Conservation (phyloP, 768 basidiomycete genomes). For the Chiua virens region DNA sequence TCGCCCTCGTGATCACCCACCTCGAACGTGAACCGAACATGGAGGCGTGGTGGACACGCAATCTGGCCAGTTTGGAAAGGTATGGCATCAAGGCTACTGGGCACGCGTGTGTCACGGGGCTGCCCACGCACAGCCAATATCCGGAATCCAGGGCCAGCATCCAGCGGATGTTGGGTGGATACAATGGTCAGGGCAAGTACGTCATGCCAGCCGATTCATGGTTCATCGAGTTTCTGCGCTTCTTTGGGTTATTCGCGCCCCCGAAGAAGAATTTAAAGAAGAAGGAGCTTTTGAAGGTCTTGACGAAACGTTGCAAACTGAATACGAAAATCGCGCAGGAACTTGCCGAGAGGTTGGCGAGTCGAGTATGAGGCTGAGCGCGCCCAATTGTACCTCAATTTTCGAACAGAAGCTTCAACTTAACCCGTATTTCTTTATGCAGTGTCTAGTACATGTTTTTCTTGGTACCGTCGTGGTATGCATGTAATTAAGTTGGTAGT, state of each 20-base stretch:
- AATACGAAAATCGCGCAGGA: constrained; percentile 15
- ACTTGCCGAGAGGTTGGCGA: constrained; percentile 12
- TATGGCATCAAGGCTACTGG: constrained; percentile 22
- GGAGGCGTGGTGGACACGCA: constrained; percentile 35
- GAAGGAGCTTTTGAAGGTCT: constrained; percentile 13
- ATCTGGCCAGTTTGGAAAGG: constrained; percentile 17
- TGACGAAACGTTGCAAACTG: constrained; percentile 28
- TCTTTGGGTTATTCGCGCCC: constrained; percentile 16
- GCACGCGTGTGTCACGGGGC: constrained; percentile 35
- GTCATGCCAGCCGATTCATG: constrained; percentile 25
- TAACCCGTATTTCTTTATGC: no score
- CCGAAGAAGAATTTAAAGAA: constrained; percentile 15
- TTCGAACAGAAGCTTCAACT: no score
- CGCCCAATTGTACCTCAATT: no score
- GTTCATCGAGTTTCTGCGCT: constrained; percentile 21
- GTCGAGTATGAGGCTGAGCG: not conserved
- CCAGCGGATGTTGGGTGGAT: constrained; percentile 12
- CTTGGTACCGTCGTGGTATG: no score
- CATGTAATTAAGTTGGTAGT: no score
- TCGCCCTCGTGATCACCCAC: constrained; percentile 34
- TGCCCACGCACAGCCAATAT: constrained; percentile 19
- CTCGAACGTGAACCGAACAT: constrained; percentile 36
- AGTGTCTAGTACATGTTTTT: no score
- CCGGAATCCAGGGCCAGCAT: constrained; percentile 14
- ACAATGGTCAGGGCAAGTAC: constrained; percentile 16